Conservation (phyloP, 2,329 filamentous ascomycete genomes). For the Mollisia scopiformis region DNA sequence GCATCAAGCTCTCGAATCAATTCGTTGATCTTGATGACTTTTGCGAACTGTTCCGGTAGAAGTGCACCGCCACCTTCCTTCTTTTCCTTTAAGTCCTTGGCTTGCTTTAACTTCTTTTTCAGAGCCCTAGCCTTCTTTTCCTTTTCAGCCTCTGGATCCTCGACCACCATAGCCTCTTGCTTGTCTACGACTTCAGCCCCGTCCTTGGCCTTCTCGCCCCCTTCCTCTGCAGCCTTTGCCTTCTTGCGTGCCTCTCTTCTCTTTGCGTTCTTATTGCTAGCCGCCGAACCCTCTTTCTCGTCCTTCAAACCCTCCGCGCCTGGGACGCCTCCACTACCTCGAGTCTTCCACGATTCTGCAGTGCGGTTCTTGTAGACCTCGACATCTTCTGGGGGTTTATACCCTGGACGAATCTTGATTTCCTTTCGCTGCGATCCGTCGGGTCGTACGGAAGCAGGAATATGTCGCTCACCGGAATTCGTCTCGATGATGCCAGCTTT, state of each 20-base stretch:
- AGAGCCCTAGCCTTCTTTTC: slow-evolving; percentile 93
- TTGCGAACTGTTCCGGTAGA: slow-evolving; percentile 93
- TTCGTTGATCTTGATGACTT: slow-evolving; percentile 97
- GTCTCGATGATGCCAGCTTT: slow-evolving; percentile 77
- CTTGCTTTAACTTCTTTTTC: slow-evolving; percentile 94
- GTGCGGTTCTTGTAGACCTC: slow-evolving; percentile 94
- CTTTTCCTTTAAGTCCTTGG: slow-evolving; percentile 86
- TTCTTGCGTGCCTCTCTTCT: slow-evolving; percentile 68
- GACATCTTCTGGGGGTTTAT: slow-evolving; percentile 91
- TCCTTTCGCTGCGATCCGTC: slow-evolving; percentile 93
- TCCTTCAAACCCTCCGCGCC: slow-evolving; percentile 67
- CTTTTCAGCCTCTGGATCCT: slow-evolving; percentile 70
- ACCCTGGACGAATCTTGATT: slow-evolving; percentile 92
- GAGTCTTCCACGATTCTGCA: slow-evolving; percentile 81
- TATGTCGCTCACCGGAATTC: slow-evolving; percentile 78
- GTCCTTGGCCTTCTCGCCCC: slow-evolving; percentile 46
- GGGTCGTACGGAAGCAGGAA: slow-evolving; percentile 82
- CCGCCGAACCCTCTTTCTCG: slow-evolving; percentile 47
- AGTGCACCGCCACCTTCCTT: slow-evolving; percentile 84
- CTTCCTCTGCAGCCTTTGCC: slow-evolving; percentile 45
- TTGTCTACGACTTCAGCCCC: slow-evolving; percentile 22
- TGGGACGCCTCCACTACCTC: slow-evolving; percentile 71
- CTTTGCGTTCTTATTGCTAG: slow-evolving; percentile 87
- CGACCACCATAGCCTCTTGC: slow-evolving; percentile 34
- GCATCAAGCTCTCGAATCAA: slow-evolving; percentile 84